Evolutionary conservation across 805 yeast genomes (phyloP).

Genomic region (Myxozyma kluyveri): DNA sequence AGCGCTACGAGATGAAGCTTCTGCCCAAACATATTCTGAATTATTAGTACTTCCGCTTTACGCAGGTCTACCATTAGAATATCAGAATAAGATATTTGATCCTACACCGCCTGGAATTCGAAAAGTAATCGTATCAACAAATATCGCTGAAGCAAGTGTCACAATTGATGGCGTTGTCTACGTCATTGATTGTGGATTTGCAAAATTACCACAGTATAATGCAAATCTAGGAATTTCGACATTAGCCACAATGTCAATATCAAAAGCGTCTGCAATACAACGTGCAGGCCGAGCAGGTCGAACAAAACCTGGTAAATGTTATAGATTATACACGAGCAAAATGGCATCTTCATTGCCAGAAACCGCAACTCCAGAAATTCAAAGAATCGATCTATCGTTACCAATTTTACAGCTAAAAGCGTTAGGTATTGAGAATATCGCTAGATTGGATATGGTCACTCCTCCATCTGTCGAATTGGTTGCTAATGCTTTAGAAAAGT

Average conservation of each 20-base stretch:
- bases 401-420: conserved; percentile 66
- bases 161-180: conserved; percentile 77
- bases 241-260: conserved; percentile 65
- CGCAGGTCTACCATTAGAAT: conserved; percentile 69
- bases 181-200: conserved; percentile 76
- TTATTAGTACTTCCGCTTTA: conserved; percentile 69
- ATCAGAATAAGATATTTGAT: conserved; percentile 61
- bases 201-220: conserved; percentile 72
- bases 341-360: conserved; percentile 43
- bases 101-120: conserved; percentile 48
- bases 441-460: conserved; percentile 69
- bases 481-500: conserved; percentile 65
- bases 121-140: conserved; percentile 78
- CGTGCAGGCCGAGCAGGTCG: conserved; percentile 82
- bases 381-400: conserved; percentile 68
- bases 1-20: conserved; percentile 53
- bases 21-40: conserved; percentile 48
- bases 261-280: conserved; percentile 77
- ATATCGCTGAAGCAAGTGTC: conserved; percentile 83
- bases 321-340: conserved; percentile 59
- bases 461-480: conserved; percentile 70
- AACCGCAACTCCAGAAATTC: conserved; percentile 79
- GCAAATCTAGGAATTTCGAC: conserved; percentile 73
- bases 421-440: conserved; percentile 56
- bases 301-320: conserved; percentile 71